Evolutionary conservation across 2,329 filamentous ascomycete genomes (phyloP).

Genomic region (Pestalotiopsis sp.): DNA sequence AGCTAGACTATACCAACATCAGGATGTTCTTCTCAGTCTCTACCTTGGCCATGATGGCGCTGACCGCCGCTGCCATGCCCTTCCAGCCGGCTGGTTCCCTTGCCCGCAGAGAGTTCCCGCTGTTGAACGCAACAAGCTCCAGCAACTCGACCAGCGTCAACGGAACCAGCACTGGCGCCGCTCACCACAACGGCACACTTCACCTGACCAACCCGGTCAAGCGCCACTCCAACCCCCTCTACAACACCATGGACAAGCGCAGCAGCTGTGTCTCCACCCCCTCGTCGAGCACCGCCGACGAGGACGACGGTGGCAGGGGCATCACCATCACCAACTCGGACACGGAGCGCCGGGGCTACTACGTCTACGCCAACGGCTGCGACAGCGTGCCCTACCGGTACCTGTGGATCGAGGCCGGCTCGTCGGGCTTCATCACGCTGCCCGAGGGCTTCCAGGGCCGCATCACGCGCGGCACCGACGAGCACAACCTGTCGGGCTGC

Average conservation of each 20-base stretch:
- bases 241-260: not conserved
- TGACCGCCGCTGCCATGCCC: not conserved
- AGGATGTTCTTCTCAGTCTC: conserved; percentile 6
- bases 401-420: conserved; percentile 25
- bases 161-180: not conserved
- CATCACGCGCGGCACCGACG: conserved; percentile 28
- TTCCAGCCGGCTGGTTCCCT: not conserved
- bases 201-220: not conserved
- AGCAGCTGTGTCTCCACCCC: not conserved
- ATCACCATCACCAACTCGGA: conserved; percentile 19
- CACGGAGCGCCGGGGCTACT: conserved; percentile 20
- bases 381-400: conserved; percentile 29
- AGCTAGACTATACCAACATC: conserved; percentile 4
- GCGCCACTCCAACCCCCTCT: not conserved
- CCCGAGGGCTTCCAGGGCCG: conserved; percentile 28
- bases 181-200: not conserved
- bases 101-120: not conserved
- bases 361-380: conserved; percentile 30
- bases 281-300: not conserved
- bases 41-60: conserved; percentile 3
- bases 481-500: conserved; percentile 24
- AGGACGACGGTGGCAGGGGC: not conserved
- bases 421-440: conserved; percentile 27
- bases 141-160: not conserved
- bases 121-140: not conserved